Conservation (phyloP, 2,329 filamentous ascomycete genomes). For the Talaromyces pinophilus region DNA sequence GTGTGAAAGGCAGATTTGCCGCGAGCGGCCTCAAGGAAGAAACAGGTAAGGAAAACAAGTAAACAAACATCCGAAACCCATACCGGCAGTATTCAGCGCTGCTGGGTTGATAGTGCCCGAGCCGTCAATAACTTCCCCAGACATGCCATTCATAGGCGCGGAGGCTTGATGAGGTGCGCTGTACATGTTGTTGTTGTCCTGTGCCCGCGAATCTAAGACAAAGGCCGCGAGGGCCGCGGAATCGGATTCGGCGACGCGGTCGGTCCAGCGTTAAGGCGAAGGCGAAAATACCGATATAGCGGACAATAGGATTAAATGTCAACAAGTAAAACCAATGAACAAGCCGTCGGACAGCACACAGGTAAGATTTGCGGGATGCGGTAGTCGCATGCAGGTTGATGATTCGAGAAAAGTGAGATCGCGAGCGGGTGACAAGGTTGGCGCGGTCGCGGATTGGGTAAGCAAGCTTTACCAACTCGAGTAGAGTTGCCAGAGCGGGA, state of each 20-base stretch:
- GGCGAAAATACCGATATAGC: slow-evolving; percentile 23
- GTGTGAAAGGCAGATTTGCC: neutral
- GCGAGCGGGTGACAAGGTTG: slow-evolving; percentile 19
- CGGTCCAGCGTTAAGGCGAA: slow-evolving; percentile 19
- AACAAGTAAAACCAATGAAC: neutral
- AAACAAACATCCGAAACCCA: slow-evolving; percentile 38
- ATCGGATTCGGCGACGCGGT: slow-evolving; percentile 37
- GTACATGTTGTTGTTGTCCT: slow-evolving; percentile 46
- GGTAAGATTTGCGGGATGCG: slow-evolving; percentile 27
- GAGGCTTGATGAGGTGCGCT: slow-evolving; percentile 52
- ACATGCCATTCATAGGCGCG: slow-evolving; percentile 66
- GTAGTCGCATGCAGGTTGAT: slow-evolving; percentile 22
- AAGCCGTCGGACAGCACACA: slow-evolving; percentile 27
- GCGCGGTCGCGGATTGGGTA: slow-evolving; percentile 21
- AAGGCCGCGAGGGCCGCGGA: slow-evolving; percentile 34
- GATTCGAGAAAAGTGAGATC: slow-evolving; percentile 17
- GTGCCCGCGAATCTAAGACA: slow-evolving; percentile 32
- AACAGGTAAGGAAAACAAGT: neutral
- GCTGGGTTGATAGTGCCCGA: slow-evolving; percentile 90
- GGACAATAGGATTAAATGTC: neutral
- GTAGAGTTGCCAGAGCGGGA: slow-evolving; percentile 12
- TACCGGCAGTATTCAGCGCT: slow-evolving; percentile 78
- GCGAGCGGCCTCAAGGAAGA: neutral
- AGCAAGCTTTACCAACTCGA: slow-evolving; percentile 17
- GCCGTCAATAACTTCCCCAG: slow-evolving; percentile 61